Base-by-base conservation (phyloP, 176 grass and related monocot genomes). In the Typha latifolia region DNA sequence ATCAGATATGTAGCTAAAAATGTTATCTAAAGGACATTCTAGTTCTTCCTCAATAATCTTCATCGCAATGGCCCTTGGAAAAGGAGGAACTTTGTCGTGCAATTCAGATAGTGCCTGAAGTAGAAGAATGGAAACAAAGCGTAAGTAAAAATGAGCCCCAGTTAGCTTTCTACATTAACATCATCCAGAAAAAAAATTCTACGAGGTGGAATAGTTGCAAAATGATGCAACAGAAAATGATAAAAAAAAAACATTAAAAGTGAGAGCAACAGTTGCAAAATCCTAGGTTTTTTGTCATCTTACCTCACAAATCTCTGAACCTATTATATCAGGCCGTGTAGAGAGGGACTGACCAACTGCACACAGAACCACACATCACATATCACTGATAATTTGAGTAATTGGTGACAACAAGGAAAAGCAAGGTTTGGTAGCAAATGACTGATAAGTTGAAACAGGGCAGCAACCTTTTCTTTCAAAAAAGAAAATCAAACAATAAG, bases 261-360 rank as follows among this genome's bases (percentile, higher is more conserved):
- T 5, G 32, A 12, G 21, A 29, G 32, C 2, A 70, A 37, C 34
- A 37, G 5, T 37, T 5, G 5, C 4, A 57, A 34, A 51, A 49
- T 68, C 65, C 64, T 61, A 66, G 51, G 71, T 57, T 66, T 62
- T 18, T 72, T 88, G 4, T 79, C 89, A 89, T 81, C 82, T 80
- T 71, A 97, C 93, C 88, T 97, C 86, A 57, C 82, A 91, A 86
- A 97, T 84, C 78, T 97, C 93, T 14, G 85, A 80, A 57, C 93
- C 93, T 74, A 89, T 89, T 80, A 97, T 89, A 67, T 97, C 93
- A 48, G 93, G 83, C 55, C 93, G 86, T 24, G 93, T 97, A 51
- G 93, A 97, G 55, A 97, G 88, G 49, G 93, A 97, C 37, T 97
- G 93, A 62, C 93, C 93, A 61, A 91, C 93, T 97, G 80, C 62